Evolutionary conservation across 2,329 filamentous ascomycete species (phyloP), one percentile per base, ranked within the genome.

Genomic region (Gaeumannomyces sp.): DNA sequence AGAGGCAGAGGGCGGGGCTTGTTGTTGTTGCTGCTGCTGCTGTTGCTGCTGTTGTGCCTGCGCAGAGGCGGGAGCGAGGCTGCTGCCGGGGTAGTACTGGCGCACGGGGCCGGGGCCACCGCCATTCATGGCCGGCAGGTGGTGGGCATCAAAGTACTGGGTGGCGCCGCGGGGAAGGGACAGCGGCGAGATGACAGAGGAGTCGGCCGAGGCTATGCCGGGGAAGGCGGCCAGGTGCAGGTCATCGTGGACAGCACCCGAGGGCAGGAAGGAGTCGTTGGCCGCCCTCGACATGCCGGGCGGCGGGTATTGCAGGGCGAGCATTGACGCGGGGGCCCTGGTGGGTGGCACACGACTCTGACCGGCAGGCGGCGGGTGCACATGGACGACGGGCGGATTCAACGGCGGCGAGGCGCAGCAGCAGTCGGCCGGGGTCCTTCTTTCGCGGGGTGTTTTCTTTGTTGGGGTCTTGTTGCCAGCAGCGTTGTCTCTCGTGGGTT

Each of bases 241-340:
- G 57, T 74, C 73, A 69, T 71, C 72, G 61, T 79, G 77, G 66
- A 73, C 69, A 63, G 72, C 74, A 67, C 76, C 76, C 60, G 74
- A 75, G 14, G 79, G 77, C 69, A 79, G 71, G 70, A 80, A 80
- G 33, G 78, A 77, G 68, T 81, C 77, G 66, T 76, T 73, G 45
- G 76, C 74, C 45, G 79, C 66, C 67, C 75, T 79, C 67, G 75
- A 74, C 78, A 81, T 80, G 68, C 71, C 66, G 62, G 67, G 60
- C 63, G 66, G 64, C 74, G 73, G 3, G 70, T 59, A 31, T 13
- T 59, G 57, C 19, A 35, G 16, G 27, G 27, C 28, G 6, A 31
- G 59, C 59, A 31, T 31, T 60, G 27, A 25, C 57, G 59, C 29
- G 59, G 59, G 45, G 22, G 45, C 19, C 45, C 45, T 22, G 45